Evolutionary conservation across 169 alveolate species (phyloP), one percentile per base, ranked within the genome.

Genomic region (Plasmodium vivax): DNA sequence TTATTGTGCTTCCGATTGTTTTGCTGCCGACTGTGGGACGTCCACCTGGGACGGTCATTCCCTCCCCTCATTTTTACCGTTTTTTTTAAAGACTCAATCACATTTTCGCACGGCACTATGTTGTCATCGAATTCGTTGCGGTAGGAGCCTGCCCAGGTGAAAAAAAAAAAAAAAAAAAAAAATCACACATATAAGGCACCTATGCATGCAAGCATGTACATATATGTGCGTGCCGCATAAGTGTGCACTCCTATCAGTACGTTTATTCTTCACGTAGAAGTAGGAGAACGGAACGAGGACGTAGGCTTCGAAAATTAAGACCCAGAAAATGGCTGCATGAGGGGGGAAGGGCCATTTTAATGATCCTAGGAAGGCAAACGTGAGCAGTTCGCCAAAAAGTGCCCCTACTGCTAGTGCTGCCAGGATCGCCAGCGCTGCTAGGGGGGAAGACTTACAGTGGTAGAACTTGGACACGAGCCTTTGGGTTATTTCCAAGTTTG

Each of bases 281-380:
- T 88, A 88, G 38, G 94, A 88, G 75, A 88, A 88, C 62, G 94
- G 94, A 41, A 88, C 80, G 10, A 73, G 38, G 47, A 88, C 41
- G 72, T 88, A 88, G 19, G 94, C 94, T 73, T 88, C 83, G 47
- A 77, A 88, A 23, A 88, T 88, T 38, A 88, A 36, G 6, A 68
- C 82, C 94, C 94, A 88, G 82, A 88, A 88, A 85, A 88, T 88
- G 36, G 23, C 94, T 88, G 83, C 54, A 88, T n/a, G 54, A 34
- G 82, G 77, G 77, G 51, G 51, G 7, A 30, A 85, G 16, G 41
- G 43, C 6, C 27, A 54, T 58, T 58, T 32, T 1, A 83, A 2
- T 38, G 9, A 38, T 12, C 23, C 14, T 58, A 8, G 73, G n/a
- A 8, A 16, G 47, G 72, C 7, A 32, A 68, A 27, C 32, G 23